Base-by-base conservation (phyloP, 2,329 filamentous ascomycete genomes). In the Hypoxylon sp. region DNA sequence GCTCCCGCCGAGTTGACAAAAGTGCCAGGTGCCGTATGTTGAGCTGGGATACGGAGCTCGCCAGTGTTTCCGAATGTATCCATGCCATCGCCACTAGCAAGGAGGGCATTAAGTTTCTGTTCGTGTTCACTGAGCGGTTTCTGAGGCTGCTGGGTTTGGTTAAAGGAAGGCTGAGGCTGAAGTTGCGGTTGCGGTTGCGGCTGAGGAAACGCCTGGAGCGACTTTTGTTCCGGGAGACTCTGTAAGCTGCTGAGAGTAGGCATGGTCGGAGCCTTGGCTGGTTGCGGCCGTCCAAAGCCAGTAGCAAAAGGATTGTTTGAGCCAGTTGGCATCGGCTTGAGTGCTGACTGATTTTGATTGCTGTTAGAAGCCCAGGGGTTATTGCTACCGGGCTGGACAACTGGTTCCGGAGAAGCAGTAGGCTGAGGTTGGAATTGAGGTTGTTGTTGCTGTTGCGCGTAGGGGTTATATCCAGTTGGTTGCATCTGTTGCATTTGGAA, bases 31-130 rank as follows among this genome's bases (percentile, higher is more conserved):
- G 96, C 93, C 0, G 96, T 99, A 78, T 99, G 96, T 77, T 99
- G 96, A 1, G 96, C 90, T 1, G 96, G 96, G 69, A 99, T 97
- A 78, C 96, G 93, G 48, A 97, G 85, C 69, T 98, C 93, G 71
- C 96, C 96, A n/a, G 93, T 93, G 78, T 99, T 99, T 70, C 96
- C 96, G 77, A 96, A 99, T 0, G 96, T 99, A 76, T 99, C 96
- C 83, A 96, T 92, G 22, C 96, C 96, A 61, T 99, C 96, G 69
- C 96, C 94, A 22, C 86, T 89, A 2, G 93, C 87, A 45, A 99
- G 87, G 32, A 99, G 87, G 1, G 91, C 87, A 76, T 98, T 98
- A 70, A 99, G 90, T 74, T 88, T 91, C 20, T 91, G 89, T 75
- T 89, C 86, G 77, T 89, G 89, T 75, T 88, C 86, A 72, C 79